phyloP scores from a whole-genome alignment of 768 basidiomycete species.

The Lyophyllum decastes region DNA sequence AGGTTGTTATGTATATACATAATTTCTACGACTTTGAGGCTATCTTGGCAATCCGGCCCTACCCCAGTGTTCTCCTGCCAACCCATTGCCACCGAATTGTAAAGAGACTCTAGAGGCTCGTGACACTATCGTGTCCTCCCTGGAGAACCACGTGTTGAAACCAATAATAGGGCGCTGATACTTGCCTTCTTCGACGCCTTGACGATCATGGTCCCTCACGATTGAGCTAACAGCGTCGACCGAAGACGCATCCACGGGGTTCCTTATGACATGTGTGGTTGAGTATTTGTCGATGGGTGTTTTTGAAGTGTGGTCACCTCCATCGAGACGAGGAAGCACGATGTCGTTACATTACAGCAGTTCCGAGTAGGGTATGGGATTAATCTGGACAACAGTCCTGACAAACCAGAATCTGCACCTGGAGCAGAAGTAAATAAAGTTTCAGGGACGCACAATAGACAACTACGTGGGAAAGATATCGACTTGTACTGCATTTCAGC shows the following conservation, averaged over 20 bases:
- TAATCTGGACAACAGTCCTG: background rate
- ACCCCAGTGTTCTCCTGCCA: background rate
- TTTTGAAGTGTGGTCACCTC: background rate
- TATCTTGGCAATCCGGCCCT: conserved; percentile 1
- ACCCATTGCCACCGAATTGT: conserved; percentile 9
- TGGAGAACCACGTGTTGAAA: conserved; percentile 5
- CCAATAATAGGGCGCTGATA: background rate
- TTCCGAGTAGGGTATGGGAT: background rate
- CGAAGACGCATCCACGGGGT: conserved; percentile 2
- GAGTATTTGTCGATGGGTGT: background rate
- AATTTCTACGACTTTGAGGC: background rate
- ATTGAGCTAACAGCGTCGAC: conserved; percentile 7
- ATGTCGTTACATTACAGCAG: background rate
- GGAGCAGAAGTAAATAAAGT: conserved; percentile 3
- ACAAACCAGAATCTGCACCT: background rate
- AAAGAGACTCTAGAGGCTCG: background rate
- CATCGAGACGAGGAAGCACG: background rate
- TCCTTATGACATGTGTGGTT: conserved; percentile 13
- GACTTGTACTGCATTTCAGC: conserved; percentile 13
- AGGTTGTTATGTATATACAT: background rate
- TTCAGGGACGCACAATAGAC: conserved; percentile 8
- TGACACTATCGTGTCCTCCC: conserved; percentile 3
- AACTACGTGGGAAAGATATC: conserved; percentile 25
- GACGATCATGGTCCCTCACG: conserved; percentile 4
- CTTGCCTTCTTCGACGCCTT: background rate